Conservation (phyloP, 164 flowering plant genomes). For the Magnolia changhungtana region DNA sequence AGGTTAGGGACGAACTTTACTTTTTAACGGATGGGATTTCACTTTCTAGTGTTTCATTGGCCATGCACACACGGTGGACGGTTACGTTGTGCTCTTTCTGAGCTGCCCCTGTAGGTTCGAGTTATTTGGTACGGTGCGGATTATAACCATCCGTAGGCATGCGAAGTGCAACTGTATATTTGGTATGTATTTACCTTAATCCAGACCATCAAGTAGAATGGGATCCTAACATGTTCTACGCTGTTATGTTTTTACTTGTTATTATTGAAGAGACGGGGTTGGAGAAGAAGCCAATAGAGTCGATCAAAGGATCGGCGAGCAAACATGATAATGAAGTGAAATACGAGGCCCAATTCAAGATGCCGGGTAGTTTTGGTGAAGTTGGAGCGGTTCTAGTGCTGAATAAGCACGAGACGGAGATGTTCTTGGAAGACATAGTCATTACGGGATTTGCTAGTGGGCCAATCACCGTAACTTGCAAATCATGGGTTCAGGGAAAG, state of each 20-base stretch:
- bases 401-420: constrained; percentile 63
- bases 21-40: no score
- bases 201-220: no score
- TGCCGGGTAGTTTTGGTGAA: constrained; percentile 45
- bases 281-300: constrained; percentile 37
- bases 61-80: no score
- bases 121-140: no score
- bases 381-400: constrained; percentile 51
- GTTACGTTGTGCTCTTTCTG: no score
- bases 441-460: constrained; percentile 44
- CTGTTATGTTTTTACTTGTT: background rate
- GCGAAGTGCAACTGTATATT: no score
- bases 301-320: constrained; percentile 21
- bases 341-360: constrained; percentile 37
- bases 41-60: no score
- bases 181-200: no score
- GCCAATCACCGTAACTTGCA: constrained; percentile 29
- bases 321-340: constrained; percentile 10
- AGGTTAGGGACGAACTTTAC: no score
- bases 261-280: constrained; percentile 33
- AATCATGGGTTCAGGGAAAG: constrained; percentile 61
- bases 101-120: no score
- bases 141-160: no score
- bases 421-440: constrained; percentile 37
- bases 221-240: no score